phyloP scores from a whole-genome alignment of 345 rosid species.

The Populus euphratica region DNA sequence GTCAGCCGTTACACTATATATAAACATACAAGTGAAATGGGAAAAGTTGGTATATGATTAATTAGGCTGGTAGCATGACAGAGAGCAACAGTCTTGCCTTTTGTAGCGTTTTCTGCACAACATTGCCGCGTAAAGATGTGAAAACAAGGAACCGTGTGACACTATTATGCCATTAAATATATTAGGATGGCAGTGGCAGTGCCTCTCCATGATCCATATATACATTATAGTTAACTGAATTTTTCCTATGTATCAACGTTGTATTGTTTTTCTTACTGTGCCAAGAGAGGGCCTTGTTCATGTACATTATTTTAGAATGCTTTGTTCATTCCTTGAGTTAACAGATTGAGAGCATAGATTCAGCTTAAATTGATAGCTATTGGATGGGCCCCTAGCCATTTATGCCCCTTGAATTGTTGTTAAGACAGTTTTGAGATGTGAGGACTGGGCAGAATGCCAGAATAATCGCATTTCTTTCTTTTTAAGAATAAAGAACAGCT shows the following conservation, averaged over 20 bases:
- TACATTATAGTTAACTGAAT: background rate
- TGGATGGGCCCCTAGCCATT: too few relatives aligned
- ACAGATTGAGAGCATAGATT: background rate
- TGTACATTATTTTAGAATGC: background rate
- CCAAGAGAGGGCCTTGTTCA: background rate
- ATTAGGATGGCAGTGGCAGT: background rate
- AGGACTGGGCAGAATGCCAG: background rate
- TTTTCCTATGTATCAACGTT: too few relatives aligned
- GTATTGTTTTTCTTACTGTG: background rate
- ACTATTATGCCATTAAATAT: background rate
- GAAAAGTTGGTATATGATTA: background rate
- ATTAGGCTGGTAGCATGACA: background rate
- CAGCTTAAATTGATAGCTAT: background rate
- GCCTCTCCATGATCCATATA: background rate
- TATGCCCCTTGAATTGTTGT: too few relatives aligned
- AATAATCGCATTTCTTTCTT: background rate
- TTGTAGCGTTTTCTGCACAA: background rate
- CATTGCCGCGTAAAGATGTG: background rate
- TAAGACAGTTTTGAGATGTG: background rate
- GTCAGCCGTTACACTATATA: background rate
- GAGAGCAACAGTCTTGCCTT: background rate
- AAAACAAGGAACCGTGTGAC: background rate
- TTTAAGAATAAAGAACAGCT: background rate
- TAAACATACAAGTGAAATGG: background rate
- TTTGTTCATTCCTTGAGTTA: background rate